Conservation (phyloP, 2,329 filamentous ascomycete genomes). For the Neofusicoccum laricinum region DNA sequence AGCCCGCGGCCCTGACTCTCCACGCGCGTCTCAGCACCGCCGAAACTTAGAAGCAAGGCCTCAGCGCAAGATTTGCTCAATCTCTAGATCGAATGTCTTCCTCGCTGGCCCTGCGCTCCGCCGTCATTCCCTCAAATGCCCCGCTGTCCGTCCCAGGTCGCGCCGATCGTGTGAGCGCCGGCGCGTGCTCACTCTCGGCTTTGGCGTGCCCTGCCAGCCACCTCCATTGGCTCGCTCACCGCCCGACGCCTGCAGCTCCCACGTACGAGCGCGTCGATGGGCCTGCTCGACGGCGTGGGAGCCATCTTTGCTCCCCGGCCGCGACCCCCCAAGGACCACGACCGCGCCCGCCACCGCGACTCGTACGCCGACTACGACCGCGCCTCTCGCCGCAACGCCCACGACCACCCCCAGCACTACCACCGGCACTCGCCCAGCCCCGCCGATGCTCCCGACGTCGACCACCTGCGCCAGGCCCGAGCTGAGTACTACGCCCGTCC, state of each 20-base stretch:
- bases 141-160: neutral
- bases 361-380: neutral
- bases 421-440: neutral
- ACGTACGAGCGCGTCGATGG: neutral
- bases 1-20: neutral
- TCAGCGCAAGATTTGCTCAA: neutral
- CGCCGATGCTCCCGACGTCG: slow-evolving; percentile 30
- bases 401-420: neutral
- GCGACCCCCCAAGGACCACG: neutral
- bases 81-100: neutral
- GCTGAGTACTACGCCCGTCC: slow-evolving; percentile 37
- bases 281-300: slow-evolving; percentile 8
- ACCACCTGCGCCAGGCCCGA: slow-evolving; percentile 38
- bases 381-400: neutral
- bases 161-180: slow-evolving; percentile 1
- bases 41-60: neutral
- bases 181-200: neutral
- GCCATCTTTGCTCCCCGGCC: slow-evolving; percentile 9
- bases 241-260: slow-evolving; percentile 2
- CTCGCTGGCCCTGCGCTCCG: neutral
- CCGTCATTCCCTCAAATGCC: neutral
- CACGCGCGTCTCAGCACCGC: neutral
- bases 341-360: neutral
- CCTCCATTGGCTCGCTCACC: slow-evolving; percentile 14
- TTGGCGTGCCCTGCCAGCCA: neutral